Evolutionary conservation across 129 eudicot species (phyloP).

Genomic region (Tanacetum coccineum): DNA sequence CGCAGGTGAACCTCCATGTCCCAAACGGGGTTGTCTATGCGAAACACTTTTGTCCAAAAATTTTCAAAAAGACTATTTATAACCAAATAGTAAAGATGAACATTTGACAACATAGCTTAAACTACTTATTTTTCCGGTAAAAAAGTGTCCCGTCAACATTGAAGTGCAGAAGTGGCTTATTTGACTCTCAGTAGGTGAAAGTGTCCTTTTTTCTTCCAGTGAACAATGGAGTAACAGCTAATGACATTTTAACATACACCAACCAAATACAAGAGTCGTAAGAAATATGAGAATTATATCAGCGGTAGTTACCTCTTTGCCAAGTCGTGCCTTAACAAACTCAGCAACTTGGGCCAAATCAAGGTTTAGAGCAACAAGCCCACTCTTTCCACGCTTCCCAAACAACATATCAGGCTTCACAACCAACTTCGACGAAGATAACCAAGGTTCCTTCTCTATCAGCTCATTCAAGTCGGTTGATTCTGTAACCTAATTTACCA

Average conservation of each 20-base stretch:
- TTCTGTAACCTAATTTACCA: constrained; percentile 62
- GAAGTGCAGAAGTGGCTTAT: background rate
- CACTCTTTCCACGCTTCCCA: constrained; percentile 99
- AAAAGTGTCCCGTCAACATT: background rate
- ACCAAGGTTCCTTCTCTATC: constrained; percentile 80
- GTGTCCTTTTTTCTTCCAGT: background rate
- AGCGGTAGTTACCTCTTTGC: constrained; percentile 64
- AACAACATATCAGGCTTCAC: constrained; percentile 97
- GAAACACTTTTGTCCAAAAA: background rate
- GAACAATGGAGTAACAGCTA: background rate
- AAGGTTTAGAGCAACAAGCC: constrained; percentile 86
- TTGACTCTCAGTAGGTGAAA: background rate
- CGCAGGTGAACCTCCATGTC: too few relatives aligned
- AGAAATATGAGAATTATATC: background rate
- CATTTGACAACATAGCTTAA: background rate
- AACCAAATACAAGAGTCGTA: constrained; percentile 1
- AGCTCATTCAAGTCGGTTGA: constrained; percentile 71
- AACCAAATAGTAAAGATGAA: constrained; percentile 1
- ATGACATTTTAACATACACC: background rate
- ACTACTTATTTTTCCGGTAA: background rate
- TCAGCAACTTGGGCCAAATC: constrained; percentile 81
- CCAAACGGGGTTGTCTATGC: background rate
- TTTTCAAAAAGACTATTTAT: too few relatives aligned
- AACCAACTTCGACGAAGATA: constrained; percentile 75
- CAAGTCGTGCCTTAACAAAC: too few relatives aligned